These are phyloP conservation scores for Eleusine coracana DNA, from an alignment of 176 grass and related monocot genomes.

Conservation along the genomic window DNA sequence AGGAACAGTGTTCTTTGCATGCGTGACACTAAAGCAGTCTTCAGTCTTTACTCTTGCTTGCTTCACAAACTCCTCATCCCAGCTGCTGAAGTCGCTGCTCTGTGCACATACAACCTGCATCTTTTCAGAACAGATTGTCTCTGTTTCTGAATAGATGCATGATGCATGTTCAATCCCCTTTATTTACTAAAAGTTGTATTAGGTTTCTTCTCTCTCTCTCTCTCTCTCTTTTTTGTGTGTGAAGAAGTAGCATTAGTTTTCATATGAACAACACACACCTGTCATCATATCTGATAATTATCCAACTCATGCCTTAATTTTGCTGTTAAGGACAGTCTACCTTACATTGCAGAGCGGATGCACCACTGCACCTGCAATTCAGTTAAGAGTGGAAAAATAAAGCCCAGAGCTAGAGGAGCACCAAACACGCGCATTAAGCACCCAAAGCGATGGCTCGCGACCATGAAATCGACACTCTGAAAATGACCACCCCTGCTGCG, in stretches of 20 bases:
- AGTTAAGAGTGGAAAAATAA: constrained; percentile 17
- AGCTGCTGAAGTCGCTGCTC: no score
- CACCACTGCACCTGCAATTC: background rate
- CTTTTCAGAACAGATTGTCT: no score
- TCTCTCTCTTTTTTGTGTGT: no score
- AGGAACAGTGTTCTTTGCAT: no score
- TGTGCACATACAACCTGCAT: no score
- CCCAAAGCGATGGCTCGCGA: constrained; percentile 29
- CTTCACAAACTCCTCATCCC: no score
- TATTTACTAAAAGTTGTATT: no score
- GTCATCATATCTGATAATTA: background rate
- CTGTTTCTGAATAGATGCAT: no score
- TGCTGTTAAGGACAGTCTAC: constrained; percentile 17
- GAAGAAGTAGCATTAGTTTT: background rate
- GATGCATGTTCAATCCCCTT: no score
- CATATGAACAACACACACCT: background rate
- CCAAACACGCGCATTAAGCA: constrained; percentile 1
- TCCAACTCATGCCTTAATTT: background rate
- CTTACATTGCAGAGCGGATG: background rate
- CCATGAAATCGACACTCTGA: background rate
- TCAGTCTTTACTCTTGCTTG: no score
- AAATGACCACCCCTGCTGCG: background rate
- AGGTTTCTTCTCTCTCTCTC: no score
- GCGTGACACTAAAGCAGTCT: no score
- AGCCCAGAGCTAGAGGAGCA: background rate